Evolutionary conservation across 2,329 filamentous ascomycete genomes (phyloP).

Genomic region (Nigrograna mackinnonii): DNA sequence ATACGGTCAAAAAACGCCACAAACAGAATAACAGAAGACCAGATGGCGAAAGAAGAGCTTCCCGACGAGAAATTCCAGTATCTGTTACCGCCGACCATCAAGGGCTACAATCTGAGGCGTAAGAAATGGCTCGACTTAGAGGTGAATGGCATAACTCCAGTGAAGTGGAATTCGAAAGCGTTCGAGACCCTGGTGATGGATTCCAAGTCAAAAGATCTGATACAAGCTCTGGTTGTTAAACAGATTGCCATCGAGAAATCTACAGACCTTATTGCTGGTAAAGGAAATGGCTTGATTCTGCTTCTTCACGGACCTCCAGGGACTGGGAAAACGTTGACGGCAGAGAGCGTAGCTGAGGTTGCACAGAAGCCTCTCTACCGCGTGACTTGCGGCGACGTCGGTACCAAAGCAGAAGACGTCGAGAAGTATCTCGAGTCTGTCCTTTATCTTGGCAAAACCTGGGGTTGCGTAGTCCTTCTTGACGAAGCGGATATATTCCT

Average conservation of each 20-base stretch:
- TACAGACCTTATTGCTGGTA: conserved; percentile 41
- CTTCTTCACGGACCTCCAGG: conserved; percentile 55
- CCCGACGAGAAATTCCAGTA: conserved; percentile 10
- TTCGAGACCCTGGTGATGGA: conserved; percentile 11
- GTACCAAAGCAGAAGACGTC: conserved; percentile 44
- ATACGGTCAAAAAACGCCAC: no score
- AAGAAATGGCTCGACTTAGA: conserved; percentile 16
- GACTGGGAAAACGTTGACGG: conserved; percentile 40
- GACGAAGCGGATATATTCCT: conserved; percentile 51
- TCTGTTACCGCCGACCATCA: conserved; percentile 8
- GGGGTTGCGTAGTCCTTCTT: conserved; percentile 55
- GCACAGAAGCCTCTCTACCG: conserved; percentile 53
- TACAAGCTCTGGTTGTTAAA: conserved; percentile 10
- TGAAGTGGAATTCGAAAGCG: conserved; percentile 11
- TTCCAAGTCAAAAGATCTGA: conserved; percentile 8
- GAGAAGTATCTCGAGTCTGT: conserved; percentile 50
- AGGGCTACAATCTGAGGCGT: conserved; percentile 10
- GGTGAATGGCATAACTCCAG: conserved; percentile 4
- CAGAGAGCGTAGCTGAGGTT: conserved; percentile 45
- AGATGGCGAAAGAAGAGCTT: conserved; percentile 6
- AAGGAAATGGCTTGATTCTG: conserved; percentile 55
- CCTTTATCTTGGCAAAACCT: conserved; percentile 49
- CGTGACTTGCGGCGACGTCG: conserved; percentile 54
- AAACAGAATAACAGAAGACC: conserved; percentile 3
- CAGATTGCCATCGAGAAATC: conserved; percentile 4